Conservation (phyloP, 805 yeast genomes). For the Kuraishia ogatae region DNA sequence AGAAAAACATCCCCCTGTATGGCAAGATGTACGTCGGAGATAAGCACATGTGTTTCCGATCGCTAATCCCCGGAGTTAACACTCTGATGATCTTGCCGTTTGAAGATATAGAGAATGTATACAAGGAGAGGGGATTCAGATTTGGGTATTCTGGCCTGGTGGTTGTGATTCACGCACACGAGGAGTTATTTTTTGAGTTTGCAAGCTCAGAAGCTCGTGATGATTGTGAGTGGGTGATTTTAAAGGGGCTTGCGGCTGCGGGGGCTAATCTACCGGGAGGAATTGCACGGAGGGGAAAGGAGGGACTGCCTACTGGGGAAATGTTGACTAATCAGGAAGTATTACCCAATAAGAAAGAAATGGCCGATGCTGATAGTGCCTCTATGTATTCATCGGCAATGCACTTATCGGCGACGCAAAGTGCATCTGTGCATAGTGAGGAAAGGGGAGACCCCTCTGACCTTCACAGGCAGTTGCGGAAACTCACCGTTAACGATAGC, state of each 20-base stretch:
- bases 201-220: conserved; percentile 55
- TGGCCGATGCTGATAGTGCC: too few relatives aligned
- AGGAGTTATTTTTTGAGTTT: conserved; percentile 72
- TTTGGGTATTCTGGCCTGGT: conserved; percentile 68
- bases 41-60: conserved; percentile 66
- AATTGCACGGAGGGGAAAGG: conserved; percentile 9
- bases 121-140: conserved; percentile 58
- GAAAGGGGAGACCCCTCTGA: neutral
- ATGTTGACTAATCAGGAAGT: too few relatives aligned
- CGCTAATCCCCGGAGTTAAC: conserved; percentile 67
- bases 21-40: conserved; percentile 76
- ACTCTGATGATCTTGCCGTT: conserved; percentile 82
- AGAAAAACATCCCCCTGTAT: conserved; percentile 66
- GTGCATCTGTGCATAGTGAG: too few relatives aligned
- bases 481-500: neutral
- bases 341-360: too few relatives aligned
- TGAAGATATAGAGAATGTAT: conserved; percentile 59
- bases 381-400: too few relatives aligned
- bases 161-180: conserved; percentile 63
- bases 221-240: conserved; percentile 54
- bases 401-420: too few relatives aligned
- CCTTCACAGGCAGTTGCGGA: neutral
- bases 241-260: too few relatives aligned
- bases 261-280: neutral
- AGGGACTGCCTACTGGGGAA: neutral